A percentile compares a stretch with the other conserved stretches of the same genome.
These are phyloP conservation scores for Lindgomyces ingoldianus DNA, from an alignment of 495 filamentous ascomycete species.

Conservation along the genomic window DNA sequence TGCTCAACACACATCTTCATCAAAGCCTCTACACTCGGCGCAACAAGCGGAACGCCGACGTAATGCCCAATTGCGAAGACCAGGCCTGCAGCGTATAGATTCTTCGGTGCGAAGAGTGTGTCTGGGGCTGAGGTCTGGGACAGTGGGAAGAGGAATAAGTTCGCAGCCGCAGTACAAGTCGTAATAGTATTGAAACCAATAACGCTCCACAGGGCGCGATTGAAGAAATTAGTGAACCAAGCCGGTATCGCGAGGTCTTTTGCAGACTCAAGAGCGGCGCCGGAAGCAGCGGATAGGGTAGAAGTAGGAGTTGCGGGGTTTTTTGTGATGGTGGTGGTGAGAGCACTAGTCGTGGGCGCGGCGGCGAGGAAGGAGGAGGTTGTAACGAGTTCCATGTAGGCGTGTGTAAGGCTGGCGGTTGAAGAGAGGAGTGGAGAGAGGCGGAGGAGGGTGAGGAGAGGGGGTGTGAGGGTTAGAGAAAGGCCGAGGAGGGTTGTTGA, in stretches of 20 bases:
- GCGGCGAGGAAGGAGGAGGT: slow-evolving; percentile 5
- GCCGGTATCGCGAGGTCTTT: slow-evolving; percentile 3
- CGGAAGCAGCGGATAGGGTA: not conserved
- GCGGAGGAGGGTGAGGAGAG: not conserved
- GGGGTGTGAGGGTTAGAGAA: not conserved
- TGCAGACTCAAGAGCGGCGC: not conserved
- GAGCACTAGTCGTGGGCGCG: not conserved
- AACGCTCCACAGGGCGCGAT: slow-evolving; percentile 5
- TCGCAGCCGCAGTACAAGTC: slow-evolving; percentile 3
- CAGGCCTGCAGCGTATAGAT: not conserved
- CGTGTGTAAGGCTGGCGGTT: slow-evolving; percentile 4
- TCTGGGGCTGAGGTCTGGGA: no score
- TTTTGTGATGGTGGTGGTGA: not conserved
- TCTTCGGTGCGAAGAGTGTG: not conserved
- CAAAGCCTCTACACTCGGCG: slow-evolving; percentile 2
- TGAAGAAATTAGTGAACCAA: slow-evolving; percentile 14
- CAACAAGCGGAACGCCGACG: slow-evolving; percentile 1
- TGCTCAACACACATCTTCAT: not conserved
- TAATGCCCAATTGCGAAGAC: slow-evolving; percentile 11
- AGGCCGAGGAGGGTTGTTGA: slow-evolving; percentile 1
- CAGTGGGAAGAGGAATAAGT: slow-evolving; percentile 4
- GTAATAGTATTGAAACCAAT: slow-evolving; percentile 7
- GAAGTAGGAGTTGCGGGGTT: not conserved
- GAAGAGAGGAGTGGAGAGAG: slow-evolving; percentile 6
- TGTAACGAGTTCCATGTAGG: slow-evolving; percentile 10